A percentile compares a stretch with the other conserved stretches of the same genome.
These are phyloP conservation scores for Penicillium ucsense DNA, from an alignment of 495 filamentous ascomycete species.

Conservation along the genomic window DNA sequence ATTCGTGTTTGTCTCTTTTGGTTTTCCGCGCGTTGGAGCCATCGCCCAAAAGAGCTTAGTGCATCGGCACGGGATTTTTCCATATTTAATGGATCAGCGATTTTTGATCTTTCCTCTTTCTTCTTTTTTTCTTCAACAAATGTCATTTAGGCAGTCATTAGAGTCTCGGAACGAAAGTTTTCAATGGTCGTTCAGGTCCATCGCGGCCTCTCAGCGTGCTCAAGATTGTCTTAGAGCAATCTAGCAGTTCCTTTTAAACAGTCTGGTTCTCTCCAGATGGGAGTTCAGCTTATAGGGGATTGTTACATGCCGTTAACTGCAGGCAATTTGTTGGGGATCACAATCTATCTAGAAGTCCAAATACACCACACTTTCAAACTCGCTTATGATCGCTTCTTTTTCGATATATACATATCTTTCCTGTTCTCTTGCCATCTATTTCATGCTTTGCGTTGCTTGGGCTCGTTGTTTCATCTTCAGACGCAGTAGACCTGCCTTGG, in stretches of 20 bases:
- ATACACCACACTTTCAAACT: too few relatives aligned
- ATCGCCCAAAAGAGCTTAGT: constrained; percentile 26
- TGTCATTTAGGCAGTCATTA: constrained; percentile 96
- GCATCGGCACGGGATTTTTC: constrained; percentile 14
- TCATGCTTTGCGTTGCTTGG: constrained; percentile 23
- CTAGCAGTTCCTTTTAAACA: constrained; percentile 57
- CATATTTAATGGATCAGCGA: constrained; percentile 9
- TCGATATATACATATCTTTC: neutral
- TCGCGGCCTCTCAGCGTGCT: constrained; percentile 84
- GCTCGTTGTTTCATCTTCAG: constrained; percentile 82
- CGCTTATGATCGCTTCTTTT: too few relatives aligned
- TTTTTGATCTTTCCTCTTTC: constrained; percentile 35
- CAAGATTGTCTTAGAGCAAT: constrained; percentile 93
- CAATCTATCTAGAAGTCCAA: too few relatives aligned
- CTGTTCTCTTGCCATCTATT: neutral
- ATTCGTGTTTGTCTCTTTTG: constrained; percentile 26
- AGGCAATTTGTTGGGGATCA: too few relatives aligned
- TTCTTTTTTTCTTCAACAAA: constrained; percentile 54
- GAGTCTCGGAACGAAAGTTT: constrained; percentile 94
- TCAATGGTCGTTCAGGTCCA: constrained; percentile 95
- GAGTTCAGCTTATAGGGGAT: constrained; percentile 42
- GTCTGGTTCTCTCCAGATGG: constrained; percentile 46
- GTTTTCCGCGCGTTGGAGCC: constrained; percentile 26
- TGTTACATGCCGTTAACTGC: constrained; percentile 32
- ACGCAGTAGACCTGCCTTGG: constrained; percentile 65